Percentiles rank a stretch among this genome's conserved stretches.
Conservation (phyloP, 306 rosid genomes). For the barrel medic (Medicago truncatula) region MtrunA17r5.0-ANR NC_053048.1:30143001-30143500, state of each 20-base stretch:
- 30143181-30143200: too few species aligned
- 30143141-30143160: too few species aligned
- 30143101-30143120: too few species aligned
- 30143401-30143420: background rate
- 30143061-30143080: too few species aligned
- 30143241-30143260: background rate
- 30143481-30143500: background rate
- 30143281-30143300: background rate
- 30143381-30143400: background rate
- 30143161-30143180: too few species aligned
- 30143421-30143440: conserved; percentile 26
- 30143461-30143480: background rate
- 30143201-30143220: too few species aligned
- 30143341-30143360: background rate
- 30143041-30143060: too few species aligned
- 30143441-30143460: background rate
- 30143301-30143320: background rate
- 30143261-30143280: background rate
- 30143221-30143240: too few species aligned
- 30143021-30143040: too few species aligned
- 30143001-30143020: too few species aligned
- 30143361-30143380: background rate
- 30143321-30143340: background rate
- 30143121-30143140: too few species aligned
- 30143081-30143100: too few species aligned